Base-by-base conservation (phyloP, 495 filamentous ascomycete species). In the Penicillium psychrofluorescens region DNA sequence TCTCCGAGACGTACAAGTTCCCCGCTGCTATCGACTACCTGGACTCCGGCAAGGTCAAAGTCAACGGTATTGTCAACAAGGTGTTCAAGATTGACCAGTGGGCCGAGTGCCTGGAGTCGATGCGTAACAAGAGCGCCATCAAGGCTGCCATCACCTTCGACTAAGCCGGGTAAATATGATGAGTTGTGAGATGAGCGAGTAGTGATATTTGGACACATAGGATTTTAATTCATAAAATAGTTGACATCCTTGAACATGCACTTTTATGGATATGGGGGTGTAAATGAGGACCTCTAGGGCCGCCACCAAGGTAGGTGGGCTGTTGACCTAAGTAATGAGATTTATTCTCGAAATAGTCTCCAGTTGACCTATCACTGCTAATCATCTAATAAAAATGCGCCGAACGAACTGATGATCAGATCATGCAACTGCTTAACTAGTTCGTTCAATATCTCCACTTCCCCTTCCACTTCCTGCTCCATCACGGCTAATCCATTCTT, bases 1-100 rank as follows among this genome's bases (percentile, higher is more conserved):
- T 85, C 71, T 80, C 75, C 28, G 80, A 86, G 54, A 79, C 78
- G 11, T 82, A 83, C 67, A 85, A 84, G 72, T 87, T 84, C 73
- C 81, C 82, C 4, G 75, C 81, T 28, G 82, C 82, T 7, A 78
- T 86, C 46, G 76, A 80, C 63, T 85, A 85, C 62, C 72, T 83
- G 31, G 82, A 85, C 53, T 76, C 66, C 7, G 80, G 73, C 38
- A 83, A 81, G 67, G 74, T 84, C 43, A 83, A 79, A 62, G 71
- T 77, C 13, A 56, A 64, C 22, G 70, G 70, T 1, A 77, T 76
- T 43, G 74, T 77, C 14, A 72, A 74, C 61, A 74, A 76, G 57
- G 57, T 59, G 31, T 78, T 70, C 49, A 73, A 58, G 55, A 62
- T 69, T 34, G 71, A 68, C 38, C 59, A 63, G 62, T 73, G 61